Conservation (phyloP, 768 basidiomycete genomes). For the Suillus subalutaceus region DNA sequence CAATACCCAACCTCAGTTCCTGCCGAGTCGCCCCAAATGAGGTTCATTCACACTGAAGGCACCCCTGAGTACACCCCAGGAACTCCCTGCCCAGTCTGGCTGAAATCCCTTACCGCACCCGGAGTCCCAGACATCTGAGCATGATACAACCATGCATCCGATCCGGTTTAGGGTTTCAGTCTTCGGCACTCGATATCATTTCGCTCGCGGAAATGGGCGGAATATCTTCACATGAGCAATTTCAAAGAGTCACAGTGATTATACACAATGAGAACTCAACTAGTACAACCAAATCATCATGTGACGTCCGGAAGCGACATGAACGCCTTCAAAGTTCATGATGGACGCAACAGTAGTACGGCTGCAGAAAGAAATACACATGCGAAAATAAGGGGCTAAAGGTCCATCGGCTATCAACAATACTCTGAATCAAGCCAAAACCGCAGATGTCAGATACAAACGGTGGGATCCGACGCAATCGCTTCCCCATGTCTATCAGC, state of each 20-base stretch:
- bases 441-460: conserved; percentile 25
- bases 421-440: neutral
- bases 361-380: neutral
- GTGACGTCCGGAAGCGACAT: neutral
- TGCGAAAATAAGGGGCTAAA: neutral
- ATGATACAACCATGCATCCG: neutral
- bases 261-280: neutral
- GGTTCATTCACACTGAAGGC: neutral
- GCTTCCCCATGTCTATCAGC: conserved; percentile 20
- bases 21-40: neutral
- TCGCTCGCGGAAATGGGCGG: neutral
- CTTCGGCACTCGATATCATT: neutral
- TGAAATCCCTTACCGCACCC: neutral
- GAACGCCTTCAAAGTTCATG: neutral
- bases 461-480: conserved; percentile 36
- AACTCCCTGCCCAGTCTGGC: neutral
- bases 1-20: neutral
- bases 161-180: neutral
- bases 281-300: neutral
- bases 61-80: neutral
- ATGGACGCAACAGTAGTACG: neutral
- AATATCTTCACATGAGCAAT: neutral
- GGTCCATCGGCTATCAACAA: neutral
- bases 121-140: neutral
- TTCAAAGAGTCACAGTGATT: neutral